Evolutionary conservation across 768 basidiomycete species (phyloP).

Genomic region (Collybiopsis confluens): DNA sequence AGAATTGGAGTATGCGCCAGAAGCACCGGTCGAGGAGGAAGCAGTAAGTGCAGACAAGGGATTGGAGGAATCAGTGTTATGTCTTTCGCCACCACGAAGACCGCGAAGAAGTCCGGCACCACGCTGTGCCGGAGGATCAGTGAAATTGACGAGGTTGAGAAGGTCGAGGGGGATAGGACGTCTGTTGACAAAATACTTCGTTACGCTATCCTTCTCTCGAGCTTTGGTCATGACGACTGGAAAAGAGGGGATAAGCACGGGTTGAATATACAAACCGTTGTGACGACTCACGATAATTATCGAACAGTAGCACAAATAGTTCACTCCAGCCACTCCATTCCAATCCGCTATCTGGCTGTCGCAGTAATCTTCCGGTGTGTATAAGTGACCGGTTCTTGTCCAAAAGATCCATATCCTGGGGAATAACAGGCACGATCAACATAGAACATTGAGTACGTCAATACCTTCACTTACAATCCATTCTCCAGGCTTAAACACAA

Average conservation of each 20-base stretch:
- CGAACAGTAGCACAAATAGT: constrained; percentile 86
- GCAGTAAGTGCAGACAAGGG: constrained; percentile 15
- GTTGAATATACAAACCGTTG: constrained; percentile 9
- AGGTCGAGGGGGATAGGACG: constrained; percentile 94
- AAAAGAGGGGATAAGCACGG: constrained; percentile 3
- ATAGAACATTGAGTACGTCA: neutral
- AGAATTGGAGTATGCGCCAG: neutral
- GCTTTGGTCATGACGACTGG: constrained; percentile 87
- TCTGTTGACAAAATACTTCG: constrained; percentile 76
- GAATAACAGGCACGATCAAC: too few relatives aligned
- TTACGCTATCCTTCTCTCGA: constrained; percentile 71
- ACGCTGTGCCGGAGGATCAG: constrained; percentile 73
- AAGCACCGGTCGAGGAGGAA: constrained; percentile 32
- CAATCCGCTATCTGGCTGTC: constrained; percentile 86
- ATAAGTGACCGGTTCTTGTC: constrained; percentile 81
- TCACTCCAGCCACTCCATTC: constrained; percentile 91
- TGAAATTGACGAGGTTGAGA: constrained; percentile 79
- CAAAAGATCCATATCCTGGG: constrained; percentile 82
- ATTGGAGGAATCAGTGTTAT: constrained; percentile 21
- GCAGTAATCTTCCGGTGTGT: constrained; percentile 75
- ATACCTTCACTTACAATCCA: constrained; percentile 39
- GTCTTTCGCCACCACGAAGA: constrained; percentile 38
- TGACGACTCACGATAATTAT: constrained; percentile 77
- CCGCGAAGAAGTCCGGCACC: constrained; percentile 68
- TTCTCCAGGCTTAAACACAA: constrained; percentile 79